Evolutionary conservation across 257 asterid species (phyloP).

Genomic region (Solanum gracilifrons): DNA sequence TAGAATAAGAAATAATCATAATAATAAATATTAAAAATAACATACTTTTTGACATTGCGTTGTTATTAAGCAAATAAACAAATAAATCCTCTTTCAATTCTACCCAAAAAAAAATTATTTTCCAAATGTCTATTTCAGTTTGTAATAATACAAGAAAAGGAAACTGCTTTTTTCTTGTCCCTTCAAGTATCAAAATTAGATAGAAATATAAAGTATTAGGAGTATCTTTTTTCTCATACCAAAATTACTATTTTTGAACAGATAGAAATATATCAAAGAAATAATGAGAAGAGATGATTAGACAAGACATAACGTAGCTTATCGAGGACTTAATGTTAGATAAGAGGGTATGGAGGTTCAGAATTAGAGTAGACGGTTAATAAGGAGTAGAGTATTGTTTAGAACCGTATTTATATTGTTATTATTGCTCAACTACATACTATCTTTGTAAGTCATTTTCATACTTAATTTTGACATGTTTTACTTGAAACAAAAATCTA

Average conservation of each 20-base stretch:
- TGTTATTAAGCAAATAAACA: not conserved
- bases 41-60: not conserved
- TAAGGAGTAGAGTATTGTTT: not conserved
- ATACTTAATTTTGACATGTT: not conserved
- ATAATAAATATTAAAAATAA: no score
- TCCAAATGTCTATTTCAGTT: not conserved
- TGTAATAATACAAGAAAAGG: not conserved
- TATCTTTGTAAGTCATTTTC: not conserved
- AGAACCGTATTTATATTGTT: not conserved
- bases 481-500: not conserved
- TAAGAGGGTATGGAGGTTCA: not conserved
- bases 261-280: not conserved
- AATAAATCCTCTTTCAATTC: not conserved
- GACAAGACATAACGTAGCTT: not conserved
- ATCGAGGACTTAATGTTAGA: not conserved
- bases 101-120: not conserved
- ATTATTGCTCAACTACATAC: not conserved
- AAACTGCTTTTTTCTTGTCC: not conserved
- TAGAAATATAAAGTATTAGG: not conserved
- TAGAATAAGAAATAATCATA: not conserved
- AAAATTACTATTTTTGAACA: not conserved
- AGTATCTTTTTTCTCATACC: not conserved
- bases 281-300: not conserved
- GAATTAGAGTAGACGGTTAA: not conserved
- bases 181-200: not conserved